Evolutionary conservation across 768 basidiomycete species (phyloP), one percentile per base, ranked within the genome.

Genomic region (Mycena venus): DNA sequence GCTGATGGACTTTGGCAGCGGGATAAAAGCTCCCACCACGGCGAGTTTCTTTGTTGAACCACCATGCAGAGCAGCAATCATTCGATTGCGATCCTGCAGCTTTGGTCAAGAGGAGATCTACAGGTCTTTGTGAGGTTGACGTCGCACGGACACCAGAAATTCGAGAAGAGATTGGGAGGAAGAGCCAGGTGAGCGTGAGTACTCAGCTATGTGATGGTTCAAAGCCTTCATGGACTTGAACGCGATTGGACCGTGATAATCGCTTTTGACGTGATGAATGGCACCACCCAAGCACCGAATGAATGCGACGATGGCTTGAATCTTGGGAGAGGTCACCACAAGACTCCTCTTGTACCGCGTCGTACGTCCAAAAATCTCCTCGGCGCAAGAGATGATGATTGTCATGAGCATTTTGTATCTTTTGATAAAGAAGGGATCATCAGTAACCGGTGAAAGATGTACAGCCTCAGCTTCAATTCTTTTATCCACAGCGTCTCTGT

Each of bases 221-320:
- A 69, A 38, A 0, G 58, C 25, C 15, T 49, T 49, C 32, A 40
- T 51, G 1, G 68, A 47, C 44, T 42, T 29, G 38, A 51, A 69
- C 1, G 68, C 31, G 19, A 69, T 21, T 0, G 31, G 32, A 1
- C 8, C 32, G 9, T n/a, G 9, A 34, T 23, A 69, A n/a, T 51
- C 68, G 17, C 68, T 69, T 27, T 69, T 69, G 58, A 69, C 68
- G 25, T 69, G 59, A 3, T 59, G 68, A 29, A 69, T 69, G 11
- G 68, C 42, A 10, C 68, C 68, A n/a, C 58, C 68, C 11, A 69
- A 8, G 4, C 5, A 10, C 1, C 27, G 42, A 0, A 69, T 47
- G 7, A 47, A 60, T 19, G 68, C 27, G 0, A 61, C 68, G 2
- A 60, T 59, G 7, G 47, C 58, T 34, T 69, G 58, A 2, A 69